phyloP scores from a whole-genome alignment of 2,329 filamentous ascomycete genomes.

The Fusarium ramigenum region DNA sequence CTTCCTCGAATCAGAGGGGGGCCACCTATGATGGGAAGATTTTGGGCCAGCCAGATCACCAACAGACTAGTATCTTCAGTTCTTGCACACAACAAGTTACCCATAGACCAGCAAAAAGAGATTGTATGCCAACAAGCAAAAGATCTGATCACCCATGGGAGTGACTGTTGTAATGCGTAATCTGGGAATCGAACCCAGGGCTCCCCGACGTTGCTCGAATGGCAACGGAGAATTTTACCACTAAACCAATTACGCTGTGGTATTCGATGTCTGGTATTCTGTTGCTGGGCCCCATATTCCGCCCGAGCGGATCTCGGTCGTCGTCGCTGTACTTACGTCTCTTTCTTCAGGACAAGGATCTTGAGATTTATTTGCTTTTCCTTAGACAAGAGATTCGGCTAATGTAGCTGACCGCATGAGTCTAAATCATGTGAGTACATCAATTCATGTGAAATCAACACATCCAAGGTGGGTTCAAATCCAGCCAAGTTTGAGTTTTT shows the following conservation, averaged over 20 bases:
- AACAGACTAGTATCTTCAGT: neutral
- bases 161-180: neutral
- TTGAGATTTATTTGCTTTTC: neutral
- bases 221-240: constrained; percentile 23
- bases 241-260: constrained; percentile 14
- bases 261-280: accelerated
- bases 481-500: neutral
- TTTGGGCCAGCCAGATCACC: neutral
- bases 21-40: neutral
- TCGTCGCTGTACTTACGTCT: neutral
- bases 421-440: constrained; percentile 21
- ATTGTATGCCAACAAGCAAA: neutral
- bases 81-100: neutral
- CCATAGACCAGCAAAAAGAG: neutral
- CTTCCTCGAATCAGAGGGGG: constrained; percentile 4
- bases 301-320: accelerated
- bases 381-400: neutral
- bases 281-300: neutral
- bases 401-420: constrained; percentile 28
- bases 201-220: constrained; percentile 22
- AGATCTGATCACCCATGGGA: accelerated
- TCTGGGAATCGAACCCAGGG: constrained; percentile 33
- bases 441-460: neutral
- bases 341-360: neutral
- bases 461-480: neutral